Base-by-base conservation (phyloP, 2,329 filamentous ascomycete genomes). In the Diaporthe eres region DNA sequence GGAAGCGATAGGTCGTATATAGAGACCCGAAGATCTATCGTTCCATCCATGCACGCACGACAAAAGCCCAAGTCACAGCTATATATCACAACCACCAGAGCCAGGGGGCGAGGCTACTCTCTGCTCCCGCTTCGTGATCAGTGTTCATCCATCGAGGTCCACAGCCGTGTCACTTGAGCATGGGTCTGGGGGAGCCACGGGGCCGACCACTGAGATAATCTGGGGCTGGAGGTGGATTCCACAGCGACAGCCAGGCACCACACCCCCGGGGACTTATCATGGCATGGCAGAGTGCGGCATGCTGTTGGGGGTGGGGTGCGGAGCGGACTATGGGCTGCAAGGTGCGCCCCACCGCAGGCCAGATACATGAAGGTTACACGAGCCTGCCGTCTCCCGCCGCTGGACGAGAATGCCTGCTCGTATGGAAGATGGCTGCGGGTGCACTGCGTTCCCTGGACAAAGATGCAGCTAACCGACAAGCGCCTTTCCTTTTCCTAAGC, bases 391-490 rank as follows among this genome's bases (percentile, higher is more conserved):
- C 39, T 60, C 72, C 76, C 76, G 67, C 61, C 49, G 67, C 71
- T 63, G 57, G 76, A 77, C 76, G 74, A 77, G 74, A 77, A 76
- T 72, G 47, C 55, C 51, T 58, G 61, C 55, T 72, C 70, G 74
- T 75, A 65, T 72, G 65, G 53, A 63, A 51, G 22, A 39, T 60
- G 44, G 47, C 15, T 68, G 57, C 53, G 34, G 74, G 67, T 44
- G 72, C 74, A 73, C 60, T 47, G 44, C 44, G 47, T 53, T 42
- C 34, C 61, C 61, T 55, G 70, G 60, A 70, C 44, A 72, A 60
- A 71, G 25, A 77, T 74, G 76, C 74, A 77, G 76, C 74, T 72
- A 76, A 49, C 76, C 74, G 71, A 49, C 58, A 63, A 74, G 63
- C 65, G 47, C 71, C 44, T 28, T 57, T 67, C 31, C 44, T 63